Evolutionary conservation across 106 monocot species (phyloP), one percentile per base, ranked within the genome.

Genomic region (Platanthera zijinensis): DNA sequence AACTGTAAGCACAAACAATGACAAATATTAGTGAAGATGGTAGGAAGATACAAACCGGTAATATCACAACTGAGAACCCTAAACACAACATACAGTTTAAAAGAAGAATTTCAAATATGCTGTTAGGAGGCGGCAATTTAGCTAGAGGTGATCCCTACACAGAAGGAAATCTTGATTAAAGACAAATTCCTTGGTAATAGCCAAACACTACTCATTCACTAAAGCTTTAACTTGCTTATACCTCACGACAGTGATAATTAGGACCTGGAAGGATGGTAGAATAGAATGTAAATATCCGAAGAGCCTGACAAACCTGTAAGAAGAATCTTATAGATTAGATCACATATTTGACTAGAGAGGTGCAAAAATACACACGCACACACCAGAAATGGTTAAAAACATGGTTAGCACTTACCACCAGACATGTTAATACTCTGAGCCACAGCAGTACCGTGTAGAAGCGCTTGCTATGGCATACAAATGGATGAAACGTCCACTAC

Each of bases 211-310:
- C 57, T 64, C 64, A 64, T 64, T 69, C 47, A 69, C 13, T 46
- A 25, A 69, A 69, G 39, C 14, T 47, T 50, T 10, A 18, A 22
- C 6, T 56, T 7, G 19, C 47, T 67, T 7, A 61, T 78, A 94
- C 99, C 99, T 99, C 99, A 28, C 90, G 99, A 82, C 99, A 99
- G 51, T 99, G 99, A 75, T 99, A 99, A 64, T 92, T 99, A 15
- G 99, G 92, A 75, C 99, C 99, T 54, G 99, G 99, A 75, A 99
- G 94, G 64, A 90, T 92, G 14, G 99, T 99, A 61, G 99, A 90
- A 81, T 99, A 99, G 84, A 99, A 99, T 48, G 99, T 94, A 75
- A 99, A 68, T 46, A 99, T 92, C 73, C 99, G 70, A 17, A 99
- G 74, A 57, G 79, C 13, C 72, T 99, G 99, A 69, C 84, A 94